phyloP scores from a whole-genome alignment of 2,329 filamentous ascomycete genomes.

The Tricladium varicosporioides region DNA sequence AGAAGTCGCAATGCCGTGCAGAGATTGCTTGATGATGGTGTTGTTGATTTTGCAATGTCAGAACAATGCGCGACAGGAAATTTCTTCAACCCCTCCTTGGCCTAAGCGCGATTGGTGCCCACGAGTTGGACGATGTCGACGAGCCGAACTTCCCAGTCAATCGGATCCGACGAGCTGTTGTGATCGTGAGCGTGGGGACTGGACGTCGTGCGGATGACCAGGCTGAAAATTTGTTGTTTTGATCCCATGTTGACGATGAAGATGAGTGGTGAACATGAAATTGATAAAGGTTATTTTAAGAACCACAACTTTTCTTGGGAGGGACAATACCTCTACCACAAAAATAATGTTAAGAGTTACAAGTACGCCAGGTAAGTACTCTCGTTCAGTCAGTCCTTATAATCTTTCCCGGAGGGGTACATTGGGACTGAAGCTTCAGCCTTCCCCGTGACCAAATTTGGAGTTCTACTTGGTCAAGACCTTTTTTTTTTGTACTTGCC shows the following conservation, averaged over 20 bases:
- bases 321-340: too few species aligned
- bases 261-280: too few species aligned
- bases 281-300: too few species aligned
- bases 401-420: too few species aligned
- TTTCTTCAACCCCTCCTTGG: neutral
- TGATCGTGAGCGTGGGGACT: neutral
- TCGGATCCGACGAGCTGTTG: neutral
- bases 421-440: too few species aligned
- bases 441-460: too few species aligned
- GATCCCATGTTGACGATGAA: neutral
- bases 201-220: neutral
- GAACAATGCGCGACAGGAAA: neutral
- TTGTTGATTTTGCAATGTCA: neutral
- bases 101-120: neutral
- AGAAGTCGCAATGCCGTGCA: neutral
- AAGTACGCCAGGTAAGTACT: too few species aligned
- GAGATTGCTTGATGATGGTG: neutral
- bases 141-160: neutral
- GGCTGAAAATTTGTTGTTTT: neutral
- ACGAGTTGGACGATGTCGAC: neutral
- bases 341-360: too few species aligned
- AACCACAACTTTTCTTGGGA: too few species aligned
- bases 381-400: too few species aligned
- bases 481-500: too few species aligned
- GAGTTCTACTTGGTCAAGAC: too few species aligned